Evolutionary conservation across 441 rosid genomes (phyloP), one percentile per base, ranked within the genome.

Genomic region (Daphne laureola): DNA sequence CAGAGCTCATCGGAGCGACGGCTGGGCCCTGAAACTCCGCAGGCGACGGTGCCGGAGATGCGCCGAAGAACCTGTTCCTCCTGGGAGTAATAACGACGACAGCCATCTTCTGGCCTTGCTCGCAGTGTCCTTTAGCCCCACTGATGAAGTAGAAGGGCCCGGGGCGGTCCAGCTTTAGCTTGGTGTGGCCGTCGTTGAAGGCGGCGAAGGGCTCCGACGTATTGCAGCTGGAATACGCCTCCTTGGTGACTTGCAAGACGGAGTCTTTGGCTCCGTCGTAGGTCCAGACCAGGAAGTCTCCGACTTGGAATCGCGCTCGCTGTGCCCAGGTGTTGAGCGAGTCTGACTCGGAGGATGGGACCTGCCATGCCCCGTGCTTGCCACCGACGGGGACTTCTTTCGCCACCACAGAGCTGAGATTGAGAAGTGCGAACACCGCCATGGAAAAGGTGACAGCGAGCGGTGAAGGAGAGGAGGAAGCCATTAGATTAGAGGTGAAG

Each of bases 281-380:
- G 54, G 81, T 84, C 90, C 90, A 89, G 48, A 80, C 87, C 0
- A 86, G 92, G 46, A 80, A 57, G 55, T 89, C 94, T 17, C 90
- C 94, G 2, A 89, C 63, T 46, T 60, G 75, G 66, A 92, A 89
- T 5, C 92, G 90, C 25, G 81, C 51, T 13, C 64, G 70, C 59
- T 68, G 78, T 23, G 98, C 97, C 97, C 98, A 89, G 65, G 62
- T 61, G 65, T 83, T 84, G 66, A 92, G 92, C 13, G 95, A 80
- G 54, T 87, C 92, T 13, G 92, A 64, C 53, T 87, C 77, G 0
- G 90, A 89, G 49, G 84, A 71, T 2, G 94, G 97, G 65, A 83
- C 49, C 58, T 81, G 80, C 98, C 98, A 92, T 0, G 87, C 78
- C 23, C 59, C 80, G 0, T 71, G 12, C 65, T 79, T 82, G 59